Evolutionary conservation across 2,329 filamentous ascomycete species (phyloP), one percentile per base, ranked within the genome.

Genomic region (Shiraia sp.): DNA sequence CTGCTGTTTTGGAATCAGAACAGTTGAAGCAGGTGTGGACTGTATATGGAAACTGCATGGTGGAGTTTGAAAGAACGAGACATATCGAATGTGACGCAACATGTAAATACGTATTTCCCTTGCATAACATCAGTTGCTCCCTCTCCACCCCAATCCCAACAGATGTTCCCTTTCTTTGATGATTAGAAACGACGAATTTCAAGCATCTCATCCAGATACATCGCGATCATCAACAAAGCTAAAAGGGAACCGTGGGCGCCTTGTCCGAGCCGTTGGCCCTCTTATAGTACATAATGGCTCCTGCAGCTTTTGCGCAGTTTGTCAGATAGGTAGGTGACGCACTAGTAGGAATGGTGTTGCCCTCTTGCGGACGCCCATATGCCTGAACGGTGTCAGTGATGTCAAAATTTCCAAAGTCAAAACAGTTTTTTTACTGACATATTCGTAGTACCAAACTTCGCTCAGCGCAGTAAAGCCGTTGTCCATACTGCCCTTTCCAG

Each of bases 361-460:
- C 72, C 40, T 75, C 68, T 68, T 86, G 83, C 6, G 81, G 76
- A 12, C 74, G 65, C 3, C 83, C 83, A 40, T 73, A 75, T 2
- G 57, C 63, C 63, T 69, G 12, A 9, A 9, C 7, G n/a, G 32
- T 9, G 10, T 47, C 16, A 51, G 38, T 13, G 22, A 24, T 13
- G 33, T 9, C 1, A 10, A 33, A 12, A 3, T 1, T 30, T 19
- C 8, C 8, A 5, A 8, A 3, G 5, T 19, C 3, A 30, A 2
- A 0, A 28, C 15, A 23, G 4, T 6, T 3, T 3, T 36, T 22
- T 1, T 24, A 40, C 45, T 56, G 37, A 80, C 78, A 63, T 85
- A 77, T 63, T 79, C 75, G 57, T 85, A 86, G 59, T 86, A 87
- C 82, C 82, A 87, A 10, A 83, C 73, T 73, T 87, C 83, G 44